These are phyloP conservation scores for Clathrus columnatus DNA, from an alignment of 768 basidiomycete genomes.

Conservation along the genomic window DNA sequence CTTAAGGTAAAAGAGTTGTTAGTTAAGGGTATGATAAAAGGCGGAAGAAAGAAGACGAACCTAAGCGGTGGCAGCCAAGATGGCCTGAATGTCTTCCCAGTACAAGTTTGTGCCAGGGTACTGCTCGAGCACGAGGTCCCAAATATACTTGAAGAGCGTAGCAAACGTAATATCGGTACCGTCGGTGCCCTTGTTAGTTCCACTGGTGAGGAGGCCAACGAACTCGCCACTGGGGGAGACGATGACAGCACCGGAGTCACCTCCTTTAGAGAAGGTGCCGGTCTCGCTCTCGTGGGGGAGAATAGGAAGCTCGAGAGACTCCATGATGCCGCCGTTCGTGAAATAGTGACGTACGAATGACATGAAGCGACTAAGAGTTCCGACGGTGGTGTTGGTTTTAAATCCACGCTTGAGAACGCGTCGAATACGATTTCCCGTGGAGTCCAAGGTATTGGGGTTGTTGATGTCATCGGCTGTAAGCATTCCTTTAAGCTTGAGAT, in stretches of 20 bases:
- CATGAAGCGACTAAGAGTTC: constrained; percentile 17
- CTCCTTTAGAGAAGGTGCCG: constrained; percentile 19
- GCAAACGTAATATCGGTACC: constrained; percentile 14
- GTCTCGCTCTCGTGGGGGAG: constrained; percentile 16
- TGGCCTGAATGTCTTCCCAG: constrained; percentile 12
- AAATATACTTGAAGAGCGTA: constrained; percentile 17
- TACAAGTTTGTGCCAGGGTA: constrained; percentile 18
- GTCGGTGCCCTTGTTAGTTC: constrained; percentile 13
- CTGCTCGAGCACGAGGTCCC: constrained; percentile 17
- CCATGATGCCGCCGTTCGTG: no score
- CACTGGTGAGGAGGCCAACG: constrained; percentile 16
- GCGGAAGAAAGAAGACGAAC: no score
- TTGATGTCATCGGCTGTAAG: constrained; percentile 17
- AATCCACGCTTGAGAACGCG: constrained; percentile 21
- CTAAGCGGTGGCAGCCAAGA: constrained; percentile 12
- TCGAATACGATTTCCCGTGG: constrained; percentile 17
- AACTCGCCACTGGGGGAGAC: constrained; percentile 16
- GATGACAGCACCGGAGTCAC: constrained; percentile 19
- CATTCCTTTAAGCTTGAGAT: constrained; percentile 15
- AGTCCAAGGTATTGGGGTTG: constrained; percentile 18
- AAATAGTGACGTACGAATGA: constrained; percentile 18
- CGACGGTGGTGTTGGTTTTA: constrained; percentile 20
- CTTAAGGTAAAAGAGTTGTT: no score
- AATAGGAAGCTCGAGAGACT: constrained; percentile 17
- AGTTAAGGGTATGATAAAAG: no score